These are phyloP conservation scores for Phytopythium cucurbitacearum DNA, from an alignment of 352 stramenopile species.

Conservation along the genomic window DNA sequence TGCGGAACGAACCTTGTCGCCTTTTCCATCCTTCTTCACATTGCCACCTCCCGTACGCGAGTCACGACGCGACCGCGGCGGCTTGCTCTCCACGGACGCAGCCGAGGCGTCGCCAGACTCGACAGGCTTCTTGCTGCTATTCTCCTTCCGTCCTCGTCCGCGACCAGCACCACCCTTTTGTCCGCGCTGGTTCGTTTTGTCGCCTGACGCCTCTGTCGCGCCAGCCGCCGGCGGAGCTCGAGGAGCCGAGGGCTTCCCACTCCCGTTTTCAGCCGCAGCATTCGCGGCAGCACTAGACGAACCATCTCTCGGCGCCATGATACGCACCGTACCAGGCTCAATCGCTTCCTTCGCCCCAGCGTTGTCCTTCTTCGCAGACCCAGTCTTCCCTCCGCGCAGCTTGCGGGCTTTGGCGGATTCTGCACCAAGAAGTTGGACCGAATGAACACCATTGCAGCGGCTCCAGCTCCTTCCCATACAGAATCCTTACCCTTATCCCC, in stretches of 20 bases:
- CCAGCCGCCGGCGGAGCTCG: background rate
- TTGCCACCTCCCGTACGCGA: conserved; percentile 6
- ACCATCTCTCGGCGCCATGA: conserved; percentile 41
- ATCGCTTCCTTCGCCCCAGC: conserved; percentile 16
- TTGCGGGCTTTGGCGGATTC: conserved; percentile 46
- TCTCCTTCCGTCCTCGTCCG: conserved; percentile 27
- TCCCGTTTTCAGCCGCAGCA: background rate
- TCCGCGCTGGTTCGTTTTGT: conserved; percentile 12
- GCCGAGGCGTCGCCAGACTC: conserved; percentile 12
- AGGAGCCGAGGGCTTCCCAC: too few species aligned
- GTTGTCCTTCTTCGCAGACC: conserved; percentile 26
- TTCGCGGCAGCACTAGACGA: background rate
- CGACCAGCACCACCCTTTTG: conserved; percentile 20
- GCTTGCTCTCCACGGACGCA: conserved; percentile 20
- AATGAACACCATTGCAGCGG: background rate
- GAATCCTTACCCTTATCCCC: background rate
- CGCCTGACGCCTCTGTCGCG: conserved; percentile 9
- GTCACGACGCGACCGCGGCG: conserved; percentile 21
- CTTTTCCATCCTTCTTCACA: conserved; percentile 29
- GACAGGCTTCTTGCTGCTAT: conserved; percentile 11
- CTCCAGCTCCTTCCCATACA: background rate
- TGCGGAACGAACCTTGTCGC: conserved; percentile 19
- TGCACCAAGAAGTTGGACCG: conserved; percentile 1
- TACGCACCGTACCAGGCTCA: conserved; percentile 44
- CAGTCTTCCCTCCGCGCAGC: conserved; percentile 17